Percentiles rank a stretch among this genome's conserved stretches.
phyloP scores from a whole-genome alignment of 2,329 filamentous ascomycete genomes.

The Fusarium sp. region DNA sequence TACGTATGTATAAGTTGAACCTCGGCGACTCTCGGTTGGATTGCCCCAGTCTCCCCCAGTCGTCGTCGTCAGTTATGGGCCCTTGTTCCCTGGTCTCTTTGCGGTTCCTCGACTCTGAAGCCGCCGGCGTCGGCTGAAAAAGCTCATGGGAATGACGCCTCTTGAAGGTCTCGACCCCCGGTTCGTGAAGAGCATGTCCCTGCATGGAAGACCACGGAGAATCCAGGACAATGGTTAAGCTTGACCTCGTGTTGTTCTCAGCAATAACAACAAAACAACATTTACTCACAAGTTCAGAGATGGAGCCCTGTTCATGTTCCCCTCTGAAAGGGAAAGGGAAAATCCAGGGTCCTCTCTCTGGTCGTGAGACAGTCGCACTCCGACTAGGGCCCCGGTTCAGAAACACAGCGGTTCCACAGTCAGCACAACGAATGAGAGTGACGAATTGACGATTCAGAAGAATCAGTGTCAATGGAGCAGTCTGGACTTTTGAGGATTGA shows the following conservation, averaged over 20 bases:
- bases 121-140: conserved; percentile 27
- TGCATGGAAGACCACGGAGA: conserved; percentile 6
- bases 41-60: conserved; percentile 19
- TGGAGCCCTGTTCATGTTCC: conserved; percentile 5
- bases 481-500: conserved; percentile 23
- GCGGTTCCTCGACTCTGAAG: conserved; percentile 32
- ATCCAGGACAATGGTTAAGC: conserved; percentile 19
- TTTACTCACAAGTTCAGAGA: neutral
- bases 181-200: conserved; percentile 29
- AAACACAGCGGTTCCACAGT: conserved; percentile 40
- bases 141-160: conserved; percentile 13
- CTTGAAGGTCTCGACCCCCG: conserved; percentile 18
- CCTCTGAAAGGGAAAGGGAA: neutral
- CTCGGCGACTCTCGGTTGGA: conserved; percentile 35
- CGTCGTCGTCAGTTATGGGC: neutral
- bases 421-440: conserved; percentile 31
- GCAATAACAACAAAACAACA: neutral
- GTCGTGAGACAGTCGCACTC: conserved; percentile 42
- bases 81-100: conserved; percentile 18
- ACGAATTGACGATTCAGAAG: conserved; percentile 28
- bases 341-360: conserved; percentile 40
- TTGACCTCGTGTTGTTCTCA: neutral
- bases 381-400: conserved; percentile 32
- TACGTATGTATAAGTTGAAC: conserved; percentile 18
- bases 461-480: conserved; percentile 15